Conservation (phyloP, 371 early-diverging fungal genomes). For the Lichtheimia ramosa region DNA sequence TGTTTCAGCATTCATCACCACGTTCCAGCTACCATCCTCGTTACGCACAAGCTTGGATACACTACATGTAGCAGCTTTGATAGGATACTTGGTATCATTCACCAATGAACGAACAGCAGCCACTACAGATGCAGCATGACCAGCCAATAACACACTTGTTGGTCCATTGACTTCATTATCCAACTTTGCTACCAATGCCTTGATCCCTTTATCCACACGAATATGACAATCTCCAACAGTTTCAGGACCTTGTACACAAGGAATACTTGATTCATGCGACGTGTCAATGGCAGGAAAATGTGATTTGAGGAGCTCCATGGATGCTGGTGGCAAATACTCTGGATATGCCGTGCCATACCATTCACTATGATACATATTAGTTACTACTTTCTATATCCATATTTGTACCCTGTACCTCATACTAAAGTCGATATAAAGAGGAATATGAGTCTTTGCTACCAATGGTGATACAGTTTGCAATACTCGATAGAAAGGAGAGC, state of each 20-base stretch:
- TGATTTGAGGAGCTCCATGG: conserved; percentile 18
- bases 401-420: conserved; percentile 22
- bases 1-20: conserved; percentile 23
- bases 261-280: conserved; percentile 21
- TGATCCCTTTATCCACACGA: conserved; percentile 29
- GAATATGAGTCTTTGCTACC: conserved; percentile 15
- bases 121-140: conserved; percentile 43
- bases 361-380: conserved; percentile 19
- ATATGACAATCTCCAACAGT: conserved; percentile 27
- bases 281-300: conserved; percentile 28
- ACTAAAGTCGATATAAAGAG: conserved; percentile 30
- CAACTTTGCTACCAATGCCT: conserved; percentile 19
- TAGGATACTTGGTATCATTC: conserved; percentile 21
- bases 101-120: conserved; percentile 34
- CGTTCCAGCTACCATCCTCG: conserved; percentile 22
- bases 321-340: conserved; percentile 28
- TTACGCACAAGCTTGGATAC: conserved; percentile 29
- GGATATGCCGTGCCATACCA: conserved; percentile 37
- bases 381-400: background rate
- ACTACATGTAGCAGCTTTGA: conserved; percentile 29
- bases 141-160: conserved; percentile 23
- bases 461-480: conserved; percentile 36
- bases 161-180: conserved; percentile 20
- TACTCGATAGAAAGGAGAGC: conserved; percentile 41
- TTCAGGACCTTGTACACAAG: conserved; percentile 25